Base-by-base conservation (phyloP, 768 basidiomycete species). In the Xanthoconium purpureum region DNA sequence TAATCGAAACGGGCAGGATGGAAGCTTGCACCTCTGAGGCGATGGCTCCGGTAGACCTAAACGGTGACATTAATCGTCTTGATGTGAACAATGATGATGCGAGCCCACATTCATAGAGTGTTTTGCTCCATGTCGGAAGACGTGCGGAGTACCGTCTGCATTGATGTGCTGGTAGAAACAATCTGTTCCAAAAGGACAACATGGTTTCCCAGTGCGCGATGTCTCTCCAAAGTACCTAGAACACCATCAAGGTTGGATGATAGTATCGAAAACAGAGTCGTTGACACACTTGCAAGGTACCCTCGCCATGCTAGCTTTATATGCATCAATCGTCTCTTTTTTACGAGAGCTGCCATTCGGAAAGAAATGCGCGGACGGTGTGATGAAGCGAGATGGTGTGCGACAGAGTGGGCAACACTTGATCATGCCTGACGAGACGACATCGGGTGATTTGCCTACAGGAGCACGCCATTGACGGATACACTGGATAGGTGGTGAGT, bases 351-450 rank as follows among this genome's bases (percentile, higher is more conserved):
- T 74, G 5, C 76, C 81, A 3, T 81, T 77, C 15, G 78, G 77
- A 66, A 78, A 85, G 70, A 84, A 91, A 44, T 76, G 74, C n/a
- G 84, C 85, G 3, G 89, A 89, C 0, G 90, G 90, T 12, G 81
- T 86, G 33, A 90, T 81, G 58, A 86, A 91, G 47, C 77, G 80
- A 40, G 89, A 87, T 5, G 77, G 64, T 3, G 78, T 68, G 33
- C 91, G 85, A 66, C 90, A 92, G 74, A 89, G 83, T 0, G 91
- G 90, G 64, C 91, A 93, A 43, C 80, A 84, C 75, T 91, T 91
- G 59, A 80, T 85, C 50, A 80, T 83, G 20, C 80, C 81, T 6
- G 85, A 84, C 37, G 74, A 70, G 24, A 82, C 67, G 7, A 82
- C 68, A 52, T 84, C 85, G 1, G 68, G 66, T 3, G 75, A 73